Conservation (phyloP, 2,329 filamentous ascomycete species). For the Periconia macrospinosa region DNA sequence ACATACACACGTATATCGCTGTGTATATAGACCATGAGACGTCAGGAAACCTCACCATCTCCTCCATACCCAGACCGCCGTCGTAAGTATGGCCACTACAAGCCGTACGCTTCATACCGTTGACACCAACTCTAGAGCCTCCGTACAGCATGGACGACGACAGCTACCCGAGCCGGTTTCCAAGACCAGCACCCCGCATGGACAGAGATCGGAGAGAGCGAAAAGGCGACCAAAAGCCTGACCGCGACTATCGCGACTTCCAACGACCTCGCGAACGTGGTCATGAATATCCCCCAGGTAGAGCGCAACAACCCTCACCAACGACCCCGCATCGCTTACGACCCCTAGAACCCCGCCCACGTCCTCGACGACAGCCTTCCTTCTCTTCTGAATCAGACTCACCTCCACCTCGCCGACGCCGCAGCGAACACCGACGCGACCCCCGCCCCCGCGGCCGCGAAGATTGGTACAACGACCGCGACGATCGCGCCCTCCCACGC, state of each 20-base stretch:
- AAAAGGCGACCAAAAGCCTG: background rate
- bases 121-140: background rate
- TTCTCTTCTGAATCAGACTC: conserved; percentile 23
- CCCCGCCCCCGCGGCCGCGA: conserved; percentile 19
- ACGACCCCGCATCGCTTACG: background rate
- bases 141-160: background rate
- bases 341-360: conserved; percentile 12
- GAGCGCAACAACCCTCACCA: background rate
- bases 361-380: conserved; percentile 10
- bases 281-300: background rate
- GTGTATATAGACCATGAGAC: background rate
- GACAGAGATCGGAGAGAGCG: background rate
- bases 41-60: background rate
- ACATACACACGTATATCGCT: background rate
- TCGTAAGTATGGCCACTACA: background rate
- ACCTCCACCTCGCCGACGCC: conserved; percentile 11
- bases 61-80: background rate
- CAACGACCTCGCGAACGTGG: background rate
- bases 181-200: background rate
- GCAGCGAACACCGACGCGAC: conserved; percentile 1
- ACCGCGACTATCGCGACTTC: background rate
- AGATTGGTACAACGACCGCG: conserved; percentile 29
- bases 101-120: too few species aligned
- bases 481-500: conserved; percentile 9
- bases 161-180: background rate